Conservation (phyloP, 2,329 filamentous ascomycete genomes). For the Pseudogymnoascus sp. region DNA sequence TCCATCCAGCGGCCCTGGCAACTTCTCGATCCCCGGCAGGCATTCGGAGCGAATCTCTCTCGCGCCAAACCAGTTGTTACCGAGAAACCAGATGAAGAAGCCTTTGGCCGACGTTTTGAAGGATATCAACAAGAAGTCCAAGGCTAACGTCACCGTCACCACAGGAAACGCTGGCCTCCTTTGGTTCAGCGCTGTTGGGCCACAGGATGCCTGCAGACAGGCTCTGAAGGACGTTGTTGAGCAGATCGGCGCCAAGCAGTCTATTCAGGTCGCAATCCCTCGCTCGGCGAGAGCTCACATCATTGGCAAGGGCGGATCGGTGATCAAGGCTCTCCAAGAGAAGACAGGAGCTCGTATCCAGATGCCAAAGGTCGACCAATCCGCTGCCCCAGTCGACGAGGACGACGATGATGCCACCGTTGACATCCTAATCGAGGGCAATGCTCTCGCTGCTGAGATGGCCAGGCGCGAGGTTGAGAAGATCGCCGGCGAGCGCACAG, state of each 20-base stretch:
- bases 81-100: conserved; percentile 71
- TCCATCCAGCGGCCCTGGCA: conserved; percentile 35
- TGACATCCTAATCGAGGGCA: conserved; percentile 83
- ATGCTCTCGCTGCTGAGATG: conserved; percentile 77
- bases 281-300: conserved; percentile 78
- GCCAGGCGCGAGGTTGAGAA: conserved; percentile 77
- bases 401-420: conserved; percentile 78
- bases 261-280: conserved; percentile 71
- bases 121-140: conserved; percentile 87
- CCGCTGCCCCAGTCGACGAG: conserved; percentile 41
- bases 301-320: conserved; percentile 85
- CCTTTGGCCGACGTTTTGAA: conserved; percentile 78
- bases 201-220: conserved; percentile 74
- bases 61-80: conserved; percentile 67
- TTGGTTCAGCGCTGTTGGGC: conserved; percentile 78
- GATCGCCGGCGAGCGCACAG: conserved; percentile 79
- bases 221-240: conserved; percentile 83
- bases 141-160: conserved; percentile 74
- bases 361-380: conserved; percentile 72
- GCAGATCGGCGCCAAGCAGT: conserved; percentile 68
- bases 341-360: conserved; percentile 86
- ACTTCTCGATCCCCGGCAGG: conserved; percentile 73
- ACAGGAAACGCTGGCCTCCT: conserved; percentile 64
- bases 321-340: conserved; percentile 83
- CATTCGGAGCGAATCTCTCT: conserved; percentile 70